phyloP scores from a whole-genome alignment of 2,329 filamentous ascomycete species.

The Hortaea werneckii region DNA sequence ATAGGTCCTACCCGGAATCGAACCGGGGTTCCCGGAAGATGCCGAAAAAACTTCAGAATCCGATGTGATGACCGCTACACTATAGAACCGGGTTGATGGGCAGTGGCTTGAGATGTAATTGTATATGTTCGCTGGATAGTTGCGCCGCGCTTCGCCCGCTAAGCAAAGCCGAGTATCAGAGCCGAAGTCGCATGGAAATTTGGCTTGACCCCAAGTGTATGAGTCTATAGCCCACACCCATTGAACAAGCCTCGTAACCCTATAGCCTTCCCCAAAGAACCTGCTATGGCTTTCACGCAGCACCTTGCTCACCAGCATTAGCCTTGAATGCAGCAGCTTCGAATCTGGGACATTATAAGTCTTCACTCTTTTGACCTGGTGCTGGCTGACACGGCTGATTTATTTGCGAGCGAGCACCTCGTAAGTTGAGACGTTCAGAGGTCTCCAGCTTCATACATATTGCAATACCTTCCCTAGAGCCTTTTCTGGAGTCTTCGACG shows the following conservation, averaged over 20 bases:
- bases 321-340: constrained; percentile 20
- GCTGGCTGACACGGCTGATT: constrained; percentile 15
- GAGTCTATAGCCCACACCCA: too few relatives aligned
- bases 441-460: background rate
- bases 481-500: background rate
- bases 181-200: too few relatives aligned
- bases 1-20: constrained; percentile 6
- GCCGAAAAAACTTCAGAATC: constrained; percentile 1
- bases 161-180: too few relatives aligned
- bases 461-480: background rate
- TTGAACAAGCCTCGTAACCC: too few relatives aligned
- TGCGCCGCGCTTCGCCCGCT: too few relatives aligned
- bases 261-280: too few relatives aligned
- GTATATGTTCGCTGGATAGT: too few relatives aligned
- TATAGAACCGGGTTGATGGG: constrained; percentile 1
- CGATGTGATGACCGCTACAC: constrained; percentile 6
- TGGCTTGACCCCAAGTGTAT: too few relatives aligned
- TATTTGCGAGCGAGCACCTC: constrained; percentile 17
- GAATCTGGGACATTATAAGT: constrained; percentile 20
- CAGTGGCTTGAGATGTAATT: background rate
- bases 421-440: constrained; percentile 13
- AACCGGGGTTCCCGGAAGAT: constrained; percentile 5
- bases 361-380: constrained; percentile 17
- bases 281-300: too few relatives aligned
- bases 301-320: background rate